phyloP scores from a whole-genome alignment of 495 filamentous ascomycete genomes.

The Penicillium taxi region DNA sequence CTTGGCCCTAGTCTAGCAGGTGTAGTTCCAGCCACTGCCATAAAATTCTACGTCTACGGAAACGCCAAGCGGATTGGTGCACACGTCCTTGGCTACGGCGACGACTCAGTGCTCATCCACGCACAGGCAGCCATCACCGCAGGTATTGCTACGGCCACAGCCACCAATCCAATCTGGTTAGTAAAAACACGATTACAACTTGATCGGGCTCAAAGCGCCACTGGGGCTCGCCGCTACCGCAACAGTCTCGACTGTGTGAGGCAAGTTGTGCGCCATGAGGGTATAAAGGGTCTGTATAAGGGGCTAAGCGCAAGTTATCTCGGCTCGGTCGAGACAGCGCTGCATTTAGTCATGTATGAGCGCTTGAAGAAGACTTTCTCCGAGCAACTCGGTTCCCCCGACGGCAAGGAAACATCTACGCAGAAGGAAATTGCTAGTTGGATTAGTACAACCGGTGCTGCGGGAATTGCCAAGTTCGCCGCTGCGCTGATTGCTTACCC shows the following conservation, averaged over 20 bases:
- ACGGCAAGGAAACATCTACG: slow-evolving; percentile 19
- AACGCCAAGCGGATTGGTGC: slow-evolving; percentile 75
- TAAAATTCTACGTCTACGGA: slow-evolving; percentile 85
- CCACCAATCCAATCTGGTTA: slow-evolving; percentile 89
- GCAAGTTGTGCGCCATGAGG: slow-evolving; percentile 70
- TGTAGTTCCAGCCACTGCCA: slow-evolving; percentile 76
- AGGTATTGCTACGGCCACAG: slow-evolving; percentile 73
- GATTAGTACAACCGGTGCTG: slow-evolving; percentile 54
- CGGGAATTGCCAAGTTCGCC: slow-evolving; percentile 72
- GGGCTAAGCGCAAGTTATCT: slow-evolving; percentile 83
- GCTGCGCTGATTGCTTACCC: slow-evolving; percentile 79
- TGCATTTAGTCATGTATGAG: slow-evolving; percentile 86
- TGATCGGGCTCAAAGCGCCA: slow-evolving; percentile 57
- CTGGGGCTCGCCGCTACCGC: slow-evolving; percentile 60
- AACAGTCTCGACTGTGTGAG: slow-evolving; percentile 74
- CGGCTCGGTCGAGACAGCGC: slow-evolving; percentile 73
- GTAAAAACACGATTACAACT: slow-evolving; percentile 86
- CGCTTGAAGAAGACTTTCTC: slow-evolving; percentile 63
- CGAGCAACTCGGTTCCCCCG: slow-evolving; percentile 40
- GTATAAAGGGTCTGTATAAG: slow-evolving; percentile 69
- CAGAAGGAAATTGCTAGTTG: slow-evolving; percentile 27
- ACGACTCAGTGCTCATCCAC: slow-evolving; percentile 65
- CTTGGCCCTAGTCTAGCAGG: slow-evolving; percentile 81
- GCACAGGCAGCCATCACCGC: slow-evolving; percentile 63
- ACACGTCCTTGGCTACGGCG: slow-evolving; percentile 53